phyloP scores from a whole-genome alignment of 2,329 filamentous ascomycete genomes.

The Fusarium zealandicum region DNA sequence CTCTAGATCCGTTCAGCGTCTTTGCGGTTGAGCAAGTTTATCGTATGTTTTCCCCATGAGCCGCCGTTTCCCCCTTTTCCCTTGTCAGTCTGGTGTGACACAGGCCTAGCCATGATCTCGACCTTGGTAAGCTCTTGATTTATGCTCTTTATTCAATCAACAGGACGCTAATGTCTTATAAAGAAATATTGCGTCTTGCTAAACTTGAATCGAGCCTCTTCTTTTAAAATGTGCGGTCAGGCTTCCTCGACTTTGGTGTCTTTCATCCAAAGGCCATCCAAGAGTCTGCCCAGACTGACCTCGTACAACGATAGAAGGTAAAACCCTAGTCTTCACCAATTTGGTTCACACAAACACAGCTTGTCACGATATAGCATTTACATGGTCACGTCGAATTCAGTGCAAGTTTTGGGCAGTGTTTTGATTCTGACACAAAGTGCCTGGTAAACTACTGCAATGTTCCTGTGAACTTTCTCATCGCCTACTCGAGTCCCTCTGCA shows the following conservation, averaged over 20 bases:
- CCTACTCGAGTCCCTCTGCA: not conserved
- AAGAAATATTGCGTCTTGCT: too few species aligned
- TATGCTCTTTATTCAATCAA: too few species aligned
- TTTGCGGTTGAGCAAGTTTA: not conserved
- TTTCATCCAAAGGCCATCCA: too few species aligned
- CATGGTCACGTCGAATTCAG: not conserved
- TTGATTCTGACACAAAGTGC: not conserved
- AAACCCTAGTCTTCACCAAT: too few species aligned
- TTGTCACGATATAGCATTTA: too few species aligned
- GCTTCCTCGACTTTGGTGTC: too few species aligned
- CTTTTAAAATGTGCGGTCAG: too few species aligned
- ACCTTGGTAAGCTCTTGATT: not conserved
- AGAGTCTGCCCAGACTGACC: too few species aligned
- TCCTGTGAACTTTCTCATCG: not conserved
- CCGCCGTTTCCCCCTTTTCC: not conserved
- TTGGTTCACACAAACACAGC: too few species aligned
- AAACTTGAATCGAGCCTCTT: too few species aligned
- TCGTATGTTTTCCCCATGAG: not conserved
- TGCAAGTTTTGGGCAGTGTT: not conserved
- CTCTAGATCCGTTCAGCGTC: not conserved
- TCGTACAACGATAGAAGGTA: too few species aligned
- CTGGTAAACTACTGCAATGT: conserved; percentile 1
- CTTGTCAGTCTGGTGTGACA: not conserved
- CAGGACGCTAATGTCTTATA: too few species aligned
- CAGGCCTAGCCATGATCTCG: not conserved